Evolutionary conservation across 2,329 filamentous ascomycete genomes (phyloP).

Genomic region (Hymenoscyphus linearis): DNA sequence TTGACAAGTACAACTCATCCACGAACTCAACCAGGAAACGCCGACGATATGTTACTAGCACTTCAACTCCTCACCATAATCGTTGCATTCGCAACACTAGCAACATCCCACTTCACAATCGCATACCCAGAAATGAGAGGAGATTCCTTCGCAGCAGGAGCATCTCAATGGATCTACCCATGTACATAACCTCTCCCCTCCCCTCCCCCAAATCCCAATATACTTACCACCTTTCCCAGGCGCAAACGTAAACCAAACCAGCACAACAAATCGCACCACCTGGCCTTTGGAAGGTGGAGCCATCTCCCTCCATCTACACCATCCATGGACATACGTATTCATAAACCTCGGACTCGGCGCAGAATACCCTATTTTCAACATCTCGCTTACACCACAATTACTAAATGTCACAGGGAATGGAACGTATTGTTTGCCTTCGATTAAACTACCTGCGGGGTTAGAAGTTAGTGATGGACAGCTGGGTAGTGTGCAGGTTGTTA

Average conservation of each 20-base stretch:
- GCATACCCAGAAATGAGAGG: conserved; percentile 47
- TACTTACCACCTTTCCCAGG: conserved; percentile 35
- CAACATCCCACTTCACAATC: conserved; percentile 51
- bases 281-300: conserved; percentile 45
- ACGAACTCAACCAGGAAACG: background rate
- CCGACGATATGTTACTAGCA: conserved; percentile 1
- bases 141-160: conserved; percentile 36
- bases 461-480: conserved; percentile 54
- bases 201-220: conserved; percentile 22
- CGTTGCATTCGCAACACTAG: conserved; percentile 35
- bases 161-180: conserved; percentile 32
- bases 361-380: conserved; percentile 59
- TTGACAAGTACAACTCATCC: background rate
- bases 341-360: conserved; percentile 48
- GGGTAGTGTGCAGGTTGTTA: conserved; percentile 66
- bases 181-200: conserved; percentile 21
- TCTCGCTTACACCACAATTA: conserved; percentile 56
- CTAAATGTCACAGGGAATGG: conserved; percentile 56
- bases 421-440: conserved; percentile 58
- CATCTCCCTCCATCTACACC: conserved; percentile 46
- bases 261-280: conserved; percentile 39
- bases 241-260: conserved; percentile 42
- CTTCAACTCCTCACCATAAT: background rate
- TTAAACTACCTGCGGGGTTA: conserved; percentile 48
- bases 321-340: conserved; percentile 46